Base-by-base conservation (phyloP, 371 early-diverging fungal genomes). In the Mucor sp. region DNA sequence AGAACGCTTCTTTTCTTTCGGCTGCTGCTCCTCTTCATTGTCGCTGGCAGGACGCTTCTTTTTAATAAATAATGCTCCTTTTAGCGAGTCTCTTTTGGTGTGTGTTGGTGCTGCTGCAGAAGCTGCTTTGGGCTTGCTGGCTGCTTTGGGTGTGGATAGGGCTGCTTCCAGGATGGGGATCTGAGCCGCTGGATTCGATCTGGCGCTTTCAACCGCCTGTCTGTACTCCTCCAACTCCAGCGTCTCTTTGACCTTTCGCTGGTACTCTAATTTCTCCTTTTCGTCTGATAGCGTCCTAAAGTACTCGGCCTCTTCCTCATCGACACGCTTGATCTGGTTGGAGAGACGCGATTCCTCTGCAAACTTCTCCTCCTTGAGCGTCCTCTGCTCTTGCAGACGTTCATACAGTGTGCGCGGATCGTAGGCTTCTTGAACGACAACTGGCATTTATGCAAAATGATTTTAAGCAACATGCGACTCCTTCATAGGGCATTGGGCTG, bases 361-460 rank as follows among this genome's bases (percentile, higher is more conserved):
- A 69, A 88, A 85, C 15, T 86, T 80, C 30, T 91, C 92, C 57
- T 87, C 87, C 61, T 93, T 93, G 32, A 84, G 71, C 9, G 69
- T 77, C 58, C 76, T 84, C 66, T 94, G 92, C 63, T 93, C 93
- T 71, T 92, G 91, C 17, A 94, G 75, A 25, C 90, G 83, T 69
- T 94, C 94, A 69, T 87, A 94, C 14, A 94, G 83, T 17, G 94
- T 90, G 9, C 94, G 87, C 28, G 93, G 91, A 71, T 94, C 94
- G 69, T 93, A 92, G 1, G 77, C 76, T n/a, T 76, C 66, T 60
- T 57, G 64, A 59, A 58, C 37, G 15, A 71, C 68, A 4, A 53
- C 59, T 66, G 25, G 1, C 11, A 53, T 53, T 53, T 27, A 53
- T 53, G 53, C 53, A 53, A 53, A 53, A 25, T 15, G n/a, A n/a